Percentiles rank a stretch among this genome's conserved stretches.
These are phyloP conservation scores for Pogostemon cablin DNA, from an alignment of 257 asterid genomes.

Conservation along the genomic window DNA sequence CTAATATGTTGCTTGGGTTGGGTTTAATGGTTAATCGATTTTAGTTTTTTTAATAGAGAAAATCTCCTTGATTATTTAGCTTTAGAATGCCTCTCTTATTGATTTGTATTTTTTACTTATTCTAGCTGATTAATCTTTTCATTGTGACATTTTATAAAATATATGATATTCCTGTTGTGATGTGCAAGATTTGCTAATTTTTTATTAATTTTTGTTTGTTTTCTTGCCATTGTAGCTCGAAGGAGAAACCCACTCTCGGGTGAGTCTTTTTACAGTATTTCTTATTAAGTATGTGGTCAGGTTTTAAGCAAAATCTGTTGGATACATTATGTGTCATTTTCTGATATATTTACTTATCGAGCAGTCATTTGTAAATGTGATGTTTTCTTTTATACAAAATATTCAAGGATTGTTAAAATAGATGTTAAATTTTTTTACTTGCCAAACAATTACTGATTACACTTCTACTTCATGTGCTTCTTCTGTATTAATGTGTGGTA, in stretches of 20 bases:
- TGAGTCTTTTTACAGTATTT: conserved; percentile 39
- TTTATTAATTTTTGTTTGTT: conserved; percentile 23
- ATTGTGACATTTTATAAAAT: background rate
- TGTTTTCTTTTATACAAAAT: background rate
- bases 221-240: conserved; percentile 72
- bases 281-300: background rate
- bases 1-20: no score
- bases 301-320: background rate
- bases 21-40: background rate
- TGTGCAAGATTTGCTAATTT: conserved; percentile 26
- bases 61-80: conserved; percentile 21
- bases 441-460: background rate
- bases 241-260: conserved; percentile 99
- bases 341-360: conserved; percentile 25
- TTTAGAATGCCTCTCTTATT: background rate
- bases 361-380: background rate
- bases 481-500: background rate
- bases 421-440: background rate
- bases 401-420: background rate
- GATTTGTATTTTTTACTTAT: background rate
- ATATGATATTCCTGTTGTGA: background rate
- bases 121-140: conserved; percentile 10
- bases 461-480: conserved; percentile 1
- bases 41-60: background rate
- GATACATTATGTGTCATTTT: background rate